Evolutionary conservation across 2,329 filamentous ascomycete genomes (phyloP), one percentile per base, ranked within the genome.

Genomic region (Coniochaeta sp.): DNA sequence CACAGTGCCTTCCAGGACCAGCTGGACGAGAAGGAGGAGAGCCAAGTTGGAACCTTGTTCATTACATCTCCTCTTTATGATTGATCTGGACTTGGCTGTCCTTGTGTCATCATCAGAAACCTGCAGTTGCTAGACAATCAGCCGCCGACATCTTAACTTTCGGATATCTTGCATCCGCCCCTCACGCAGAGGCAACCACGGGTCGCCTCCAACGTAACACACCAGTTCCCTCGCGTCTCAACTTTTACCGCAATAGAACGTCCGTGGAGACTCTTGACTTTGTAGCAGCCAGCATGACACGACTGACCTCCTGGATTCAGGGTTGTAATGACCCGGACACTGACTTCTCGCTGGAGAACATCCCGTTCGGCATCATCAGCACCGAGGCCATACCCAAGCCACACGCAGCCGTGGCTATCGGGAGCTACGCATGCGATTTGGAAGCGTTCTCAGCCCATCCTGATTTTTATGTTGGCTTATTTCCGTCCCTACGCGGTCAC

Each of bases 321-420:
- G 3, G 6, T 16, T 4, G 4, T 30, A 17, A 16, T 3, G 28
- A 38, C 34, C 54, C 54, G 24, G 38, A 54, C 44, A 87, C 83
- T 60, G 85, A 86, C 68, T 92, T 92, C 74, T 90, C 89, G 14
- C 77, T 91, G 57, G 81, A 84, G 65, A 92, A 92, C 70, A 85
- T 92, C 58, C 89, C 89, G 1, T 91, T 92, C 68, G 89, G 89
- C 62, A 86, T 92, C 72, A 88, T 91, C 66, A 85, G 81, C 52
- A 86, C 83, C 10, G 66, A 75, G 19, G 62, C 61, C 55, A 71
- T 59, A 73, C 75, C 2, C 74, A 75, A 38, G 63, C 77, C 36
- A 72, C 79, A 59, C 81, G 80, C 38, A 78, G 89, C 87, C 24
- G 78, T 89, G 59, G 88, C 88, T 32, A 87, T 92, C 68, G 89